These are phyloP conservation scores for Zymoseptoria brevis DNA, from an alignment of 2,329 filamentous ascomycete genomes.

Conservation along the genomic window DNA sequence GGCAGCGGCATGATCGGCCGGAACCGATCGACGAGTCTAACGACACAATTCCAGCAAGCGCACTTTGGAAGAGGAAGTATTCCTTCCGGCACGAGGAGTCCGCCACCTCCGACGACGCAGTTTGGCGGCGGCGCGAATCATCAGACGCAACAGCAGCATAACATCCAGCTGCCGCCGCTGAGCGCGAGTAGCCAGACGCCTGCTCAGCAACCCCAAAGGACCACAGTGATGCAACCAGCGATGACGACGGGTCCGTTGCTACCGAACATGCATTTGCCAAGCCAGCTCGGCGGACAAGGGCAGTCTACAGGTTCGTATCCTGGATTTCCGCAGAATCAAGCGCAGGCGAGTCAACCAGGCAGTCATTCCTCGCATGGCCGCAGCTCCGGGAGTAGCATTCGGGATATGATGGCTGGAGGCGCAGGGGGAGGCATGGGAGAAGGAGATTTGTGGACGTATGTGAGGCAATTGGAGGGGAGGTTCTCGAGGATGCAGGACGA, in stretches of 20 bases:
- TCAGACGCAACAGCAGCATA: constrained; percentile 19
- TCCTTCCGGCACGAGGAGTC: constrained; percentile 42
- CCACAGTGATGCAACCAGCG: constrained; percentile 12
- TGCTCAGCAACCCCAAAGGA: constrained; percentile 14
- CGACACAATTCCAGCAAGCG: constrained; percentile 58
- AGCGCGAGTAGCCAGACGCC: constrained; percentile 19
- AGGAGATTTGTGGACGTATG: constrained; percentile 59
- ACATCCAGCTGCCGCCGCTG: constrained; percentile 34
- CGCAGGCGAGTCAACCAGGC: constrained; percentile 39
- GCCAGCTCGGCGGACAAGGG: constrained; percentile 5
- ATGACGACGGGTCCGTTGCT: constrained; percentile 28
- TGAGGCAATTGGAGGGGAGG: constrained; percentile 58
- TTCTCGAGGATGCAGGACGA: constrained; percentile 42
- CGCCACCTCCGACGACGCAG: constrained; percentile 36
- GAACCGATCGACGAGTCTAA: constrained; percentile 59
- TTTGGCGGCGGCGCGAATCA: constrained; percentile 29
- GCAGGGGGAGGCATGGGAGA: constrained; percentile 31
- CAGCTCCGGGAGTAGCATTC: constrained; percentile 53
- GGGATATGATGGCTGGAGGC: constrained; percentile 53
- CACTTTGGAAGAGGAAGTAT: constrained; percentile 50
- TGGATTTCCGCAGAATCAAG: constrained; percentile 1
- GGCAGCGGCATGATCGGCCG: constrained; percentile 36
- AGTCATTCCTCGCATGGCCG: constrained; percentile 46
- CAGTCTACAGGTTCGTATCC: not conserved
- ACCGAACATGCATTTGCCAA: constrained; percentile 35